These are phyloP conservation scores for Trichoderma sp. DNA, from an alignment of 2,329 filamentous ascomycete species.

Conservation along the genomic window DNA sequence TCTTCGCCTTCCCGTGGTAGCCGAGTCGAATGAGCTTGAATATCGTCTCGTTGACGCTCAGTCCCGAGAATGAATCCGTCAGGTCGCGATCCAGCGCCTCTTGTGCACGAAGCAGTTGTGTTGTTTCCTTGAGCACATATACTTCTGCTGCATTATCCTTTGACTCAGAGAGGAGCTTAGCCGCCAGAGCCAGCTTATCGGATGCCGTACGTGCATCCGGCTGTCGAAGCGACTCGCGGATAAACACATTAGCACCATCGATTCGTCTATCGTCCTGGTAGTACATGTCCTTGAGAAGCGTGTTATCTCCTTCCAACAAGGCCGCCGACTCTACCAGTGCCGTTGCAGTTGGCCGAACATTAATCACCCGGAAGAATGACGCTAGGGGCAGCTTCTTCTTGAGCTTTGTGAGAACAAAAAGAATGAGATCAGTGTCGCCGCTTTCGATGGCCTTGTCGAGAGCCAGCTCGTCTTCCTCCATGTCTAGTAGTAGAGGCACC, in stretches of 20 bases:
- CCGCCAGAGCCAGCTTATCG: slow-evolving; percentile 86
- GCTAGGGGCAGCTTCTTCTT: slow-evolving; percentile 88
- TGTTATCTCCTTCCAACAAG: slow-evolving; percentile 64
- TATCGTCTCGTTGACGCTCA: slow-evolving; percentile 88
- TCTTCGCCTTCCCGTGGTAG: slow-evolving; percentile 80
- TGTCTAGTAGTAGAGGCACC: slow-evolving; percentile 85
- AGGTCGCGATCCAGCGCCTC: slow-evolving; percentile 83
- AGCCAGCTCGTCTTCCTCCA: slow-evolving; percentile 94
- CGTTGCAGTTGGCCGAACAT: slow-evolving; percentile 77
- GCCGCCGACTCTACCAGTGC: slow-evolving; percentile 87
- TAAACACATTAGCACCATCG: slow-evolving; percentile 82
- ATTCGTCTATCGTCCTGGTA: slow-evolving; percentile 93
- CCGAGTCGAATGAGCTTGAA: slow-evolving; percentile 81
- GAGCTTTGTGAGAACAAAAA: slow-evolving; percentile 80
- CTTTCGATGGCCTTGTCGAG: slow-evolving; percentile 96
- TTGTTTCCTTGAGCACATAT: slow-evolving; percentile 73
- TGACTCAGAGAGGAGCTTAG: slow-evolving; percentile 77
- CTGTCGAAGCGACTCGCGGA: slow-evolving; percentile 78
- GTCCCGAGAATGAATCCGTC: slow-evolving; percentile 70
- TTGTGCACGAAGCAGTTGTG: slow-evolving; percentile 77
- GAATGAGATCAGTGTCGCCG: slow-evolving; percentile 89
- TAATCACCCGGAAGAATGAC: slow-evolving; percentile 89
- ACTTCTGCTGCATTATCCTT: slow-evolving; percentile 76
- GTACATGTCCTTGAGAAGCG: slow-evolving; percentile 88
- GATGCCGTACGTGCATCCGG: slow-evolving; percentile 64